Evolutionary conservation across 2,329 filamentous ascomycete species (phyloP).

Genomic region (Alternaria atra): DNA sequence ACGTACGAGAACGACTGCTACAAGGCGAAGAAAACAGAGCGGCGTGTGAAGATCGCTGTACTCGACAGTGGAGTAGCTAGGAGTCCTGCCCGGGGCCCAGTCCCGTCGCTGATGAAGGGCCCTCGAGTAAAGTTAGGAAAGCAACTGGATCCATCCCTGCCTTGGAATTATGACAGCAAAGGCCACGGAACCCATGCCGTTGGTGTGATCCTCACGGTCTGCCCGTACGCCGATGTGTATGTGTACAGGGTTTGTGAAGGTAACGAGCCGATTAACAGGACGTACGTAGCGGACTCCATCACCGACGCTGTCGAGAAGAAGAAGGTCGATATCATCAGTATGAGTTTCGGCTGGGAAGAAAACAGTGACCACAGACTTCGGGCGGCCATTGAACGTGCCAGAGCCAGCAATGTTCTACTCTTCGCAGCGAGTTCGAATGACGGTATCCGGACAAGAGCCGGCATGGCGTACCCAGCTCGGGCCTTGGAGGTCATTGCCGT

Average conservation of each 20-base stretch:
- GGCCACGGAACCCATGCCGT: conserved; percentile 24
- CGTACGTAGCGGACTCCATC: conserved; percentile 16
- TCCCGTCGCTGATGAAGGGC: not conserved
- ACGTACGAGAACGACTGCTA: not conserved
- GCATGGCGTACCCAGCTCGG: conserved; percentile 20
- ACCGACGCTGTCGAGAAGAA: conserved; percentile 18
- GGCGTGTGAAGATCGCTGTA: not conserved
- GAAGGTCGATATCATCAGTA: conserved; percentile 24
- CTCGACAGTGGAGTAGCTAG: not conserved
- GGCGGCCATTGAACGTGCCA: not conserved
- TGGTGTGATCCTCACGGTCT: conserved; percentile 17
- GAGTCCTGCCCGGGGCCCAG: not conserved
- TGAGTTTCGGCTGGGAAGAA: conserved; percentile 18
- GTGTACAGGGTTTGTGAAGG: conserved; percentile 16
- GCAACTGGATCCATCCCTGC: not conserved
- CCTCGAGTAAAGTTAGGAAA: not conserved
- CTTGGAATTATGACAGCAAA: not conserved
- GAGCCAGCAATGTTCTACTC: not conserved
- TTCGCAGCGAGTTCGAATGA: conserved; percentile 22
- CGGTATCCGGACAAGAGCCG: not conserved
- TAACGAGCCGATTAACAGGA: not conserved
- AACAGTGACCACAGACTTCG: not conserved
- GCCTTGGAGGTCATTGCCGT: conserved; percentile 19
- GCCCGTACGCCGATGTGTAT: conserved; percentile 21
- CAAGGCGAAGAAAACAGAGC: not conserved